Base-by-base conservation (phyloP, 1,284 basidiomycete genomes). In the Leccinum brunneo-olivaceum region DNA sequence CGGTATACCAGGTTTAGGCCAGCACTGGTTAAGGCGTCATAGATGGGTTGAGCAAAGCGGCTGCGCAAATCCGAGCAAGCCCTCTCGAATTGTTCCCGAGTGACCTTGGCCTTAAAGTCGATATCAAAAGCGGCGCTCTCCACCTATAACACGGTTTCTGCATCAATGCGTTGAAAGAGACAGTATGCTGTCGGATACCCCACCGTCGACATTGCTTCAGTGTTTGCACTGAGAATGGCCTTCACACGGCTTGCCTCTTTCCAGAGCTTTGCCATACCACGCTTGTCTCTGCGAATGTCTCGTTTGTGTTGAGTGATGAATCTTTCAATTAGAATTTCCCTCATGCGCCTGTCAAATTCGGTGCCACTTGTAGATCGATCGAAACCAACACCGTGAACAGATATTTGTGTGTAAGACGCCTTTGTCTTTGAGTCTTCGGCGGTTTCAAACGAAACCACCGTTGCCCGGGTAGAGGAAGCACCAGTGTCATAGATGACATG, bases 401-500 rank as follows among this genome's bases (percentile, higher is more conserved):
- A 74, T 49, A 98, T 79, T 52, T 84, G 76, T 0, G 86, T 91
- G 7, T 81, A 81, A 47, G 69, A 47, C 18, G 63, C 48, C 48
- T 74, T 74, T 3, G 70, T 67, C 55, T 79, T 82, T 18, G 67
- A 38, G 34, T 70, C 66, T 38, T 65, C 58, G 11, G 71, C 71
- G n/a, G 82, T 75, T 35, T 74, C 72, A 64, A 98, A 91, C 8
- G 81, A 79, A 29, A 90, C 85, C 16, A 99, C 71, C 0, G 93
- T 93, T 0, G 94, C 93, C 21, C 84, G 79, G 23, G 91, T 87
- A 1, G 89, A 79, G 3, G 89, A 84, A 2, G 93, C 89, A 29
- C 96, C 95, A 1, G 91, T 87, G 58, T 98, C 96, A 65, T 90
- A 98, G 50, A 98, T 85, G 53, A 98, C 67, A 61, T 98, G 93